Evolutionary conservation across 2,329 filamentous ascomycete genomes (phyloP).

Genomic region (Arthrobotrys conoides): DNA sequence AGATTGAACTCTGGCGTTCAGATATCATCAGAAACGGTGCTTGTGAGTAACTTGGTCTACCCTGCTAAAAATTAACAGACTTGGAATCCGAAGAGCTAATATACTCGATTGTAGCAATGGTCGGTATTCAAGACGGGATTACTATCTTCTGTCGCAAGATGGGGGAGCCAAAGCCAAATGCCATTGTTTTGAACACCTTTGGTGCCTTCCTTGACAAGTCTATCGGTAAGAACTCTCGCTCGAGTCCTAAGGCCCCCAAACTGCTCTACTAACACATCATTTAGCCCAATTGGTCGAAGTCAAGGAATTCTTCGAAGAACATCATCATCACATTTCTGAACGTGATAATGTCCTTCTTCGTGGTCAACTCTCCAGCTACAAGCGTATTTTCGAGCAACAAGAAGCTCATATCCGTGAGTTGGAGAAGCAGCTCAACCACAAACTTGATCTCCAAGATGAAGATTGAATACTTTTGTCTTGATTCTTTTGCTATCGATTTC

Average conservation of each 20-base stretch:
- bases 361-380: constrained; percentile 8
- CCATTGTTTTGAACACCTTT: constrained; percentile 32
- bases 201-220: constrained; percentile 36
- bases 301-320: constrained; percentile 27
- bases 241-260: background rate
- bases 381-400: constrained; percentile 5
- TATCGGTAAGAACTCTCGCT: constrained; percentile 14
- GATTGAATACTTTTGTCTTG: background rate
- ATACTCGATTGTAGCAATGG: constrained; percentile 17
- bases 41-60: constrained; percentile 9
- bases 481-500: background rate
- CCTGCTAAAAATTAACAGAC: background rate
- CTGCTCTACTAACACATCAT: background rate
- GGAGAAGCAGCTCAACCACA: background rate
- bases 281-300: constrained; percentile 36
- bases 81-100: background rate
- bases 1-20: constrained; percentile 34
- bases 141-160: constrained; percentile 44
- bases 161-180: constrained; percentile 10
- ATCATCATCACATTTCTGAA: constrained; percentile 27
- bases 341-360: constrained; percentile 21
- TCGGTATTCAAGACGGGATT: constrained; percentile 33
- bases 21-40: constrained; percentile 39
- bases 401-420: constrained; percentile 28
- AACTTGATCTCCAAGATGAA: background rate